Evolutionary conservation across 2,329 filamentous ascomycete species (phyloP), one percentile per base, ranked within the genome.

Genomic region (Colletotrichum trifolii): DNA sequence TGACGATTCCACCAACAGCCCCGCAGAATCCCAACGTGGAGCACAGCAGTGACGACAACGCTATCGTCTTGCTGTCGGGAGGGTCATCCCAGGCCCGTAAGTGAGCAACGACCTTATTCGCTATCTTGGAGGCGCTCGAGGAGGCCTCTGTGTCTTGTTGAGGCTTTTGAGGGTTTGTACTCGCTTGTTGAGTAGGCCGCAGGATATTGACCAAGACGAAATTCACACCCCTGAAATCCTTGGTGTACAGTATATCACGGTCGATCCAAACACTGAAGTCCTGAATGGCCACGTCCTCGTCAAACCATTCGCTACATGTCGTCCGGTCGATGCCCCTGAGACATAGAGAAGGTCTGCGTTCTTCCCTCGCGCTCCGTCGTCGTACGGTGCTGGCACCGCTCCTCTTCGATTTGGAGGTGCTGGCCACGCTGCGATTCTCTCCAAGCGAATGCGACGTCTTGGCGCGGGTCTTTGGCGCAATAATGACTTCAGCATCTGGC

Each of bases 401-500:
- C 8, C 89, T 86, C 73, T 92, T 95, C 72, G 90, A 93, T 70
- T 90, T 89, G 48, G 93, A 93, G 2, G 90, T 91, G 71, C 92
- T 93, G 0, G 90, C 86, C 8, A 94, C 91, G 74, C 94, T 97
- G 64, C 91, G 85, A 73, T 87, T 93, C 70, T 96, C 93, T 42
- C 89, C 87, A n/a, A 83, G 87, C 64, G 80, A 85, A 60, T 89
- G 87, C 4, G 88, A 82, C 39, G 85, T 80, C 75, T 92, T 94
- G 46, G 91, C 85, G 60, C 95, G 87, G 34, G 90, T 91, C 80
- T 99, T 99, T 1, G 96, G 96, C 4, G 96, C 96, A 66, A 99
- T 96, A 69, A 98, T 97, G 54, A 99, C 94, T 78, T 99, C 96
- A 25, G 95, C 95, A 74, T 98, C 94, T 0, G 94, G 92, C 0